Conservation (phyloP, 2,329 filamentous ascomycete species). For the Canariomyces notabilis region DNA sequence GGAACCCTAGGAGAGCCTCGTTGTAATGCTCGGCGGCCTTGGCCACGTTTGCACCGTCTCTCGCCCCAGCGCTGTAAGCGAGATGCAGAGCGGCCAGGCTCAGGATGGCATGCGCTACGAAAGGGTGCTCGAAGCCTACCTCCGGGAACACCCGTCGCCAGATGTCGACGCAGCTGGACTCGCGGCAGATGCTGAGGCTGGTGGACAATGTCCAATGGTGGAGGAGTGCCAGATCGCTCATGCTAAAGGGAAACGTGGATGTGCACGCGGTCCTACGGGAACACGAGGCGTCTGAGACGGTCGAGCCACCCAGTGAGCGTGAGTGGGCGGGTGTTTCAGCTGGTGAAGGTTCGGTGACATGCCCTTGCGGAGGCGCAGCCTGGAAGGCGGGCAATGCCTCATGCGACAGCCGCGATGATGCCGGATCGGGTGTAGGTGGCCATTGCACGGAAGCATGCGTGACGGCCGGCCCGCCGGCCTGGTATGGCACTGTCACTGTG, state of each 20-base stretch:
- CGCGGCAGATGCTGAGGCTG: constrained; percentile 4
- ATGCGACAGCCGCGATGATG: neutral
- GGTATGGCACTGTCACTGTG: neutral
- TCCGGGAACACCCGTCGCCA: constrained; percentile 4
- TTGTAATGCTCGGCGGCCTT: constrained; percentile 2
- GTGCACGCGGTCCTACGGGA: no score
- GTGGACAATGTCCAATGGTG: constrained; percentile 4
- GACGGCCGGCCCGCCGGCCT: neutral
- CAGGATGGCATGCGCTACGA: constrained; percentile 4
- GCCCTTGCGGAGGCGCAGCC: neutral
- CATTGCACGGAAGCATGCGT: neutral
- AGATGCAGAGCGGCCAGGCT: constrained; percentile 6
- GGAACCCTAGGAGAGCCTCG: neutral
- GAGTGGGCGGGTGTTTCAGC: neutral
- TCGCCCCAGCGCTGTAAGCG: neutral
- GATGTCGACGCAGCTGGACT: neutral
- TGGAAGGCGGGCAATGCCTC: no score
- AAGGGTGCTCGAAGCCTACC: constrained; percentile 3
- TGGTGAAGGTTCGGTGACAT: neutral
- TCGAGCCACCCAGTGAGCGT: no score
- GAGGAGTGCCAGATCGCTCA: neutral
- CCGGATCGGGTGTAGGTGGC: neutral
- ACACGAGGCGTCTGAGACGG: no score
- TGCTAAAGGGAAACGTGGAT: neutral
- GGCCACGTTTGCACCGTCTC: neutral